Conservation (phyloP, 768 basidiomycete genomes). For the Termitomyces sp. region DNA sequence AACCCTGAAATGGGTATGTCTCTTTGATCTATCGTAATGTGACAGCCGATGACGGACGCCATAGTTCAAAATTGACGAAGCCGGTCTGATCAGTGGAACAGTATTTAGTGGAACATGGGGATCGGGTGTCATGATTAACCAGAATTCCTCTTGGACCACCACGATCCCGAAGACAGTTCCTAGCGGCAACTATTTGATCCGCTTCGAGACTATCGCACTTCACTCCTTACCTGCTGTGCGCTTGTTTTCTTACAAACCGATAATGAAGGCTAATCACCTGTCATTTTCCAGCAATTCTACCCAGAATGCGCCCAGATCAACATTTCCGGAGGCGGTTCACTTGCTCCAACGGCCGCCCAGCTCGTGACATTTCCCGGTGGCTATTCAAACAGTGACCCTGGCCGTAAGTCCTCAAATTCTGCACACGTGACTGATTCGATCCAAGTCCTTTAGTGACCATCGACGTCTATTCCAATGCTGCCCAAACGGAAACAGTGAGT, state of each 20-base stretch:
- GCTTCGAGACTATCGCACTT: conserved; percentile 47
- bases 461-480: conserved; percentile 39
- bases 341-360: conserved; percentile 39
- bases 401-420: conserved; percentile 28
- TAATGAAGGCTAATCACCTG: neutral
- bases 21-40: neutral
- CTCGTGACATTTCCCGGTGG: conserved; percentile 50
- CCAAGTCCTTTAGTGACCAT: conserved; percentile 31
- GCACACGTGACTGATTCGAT: neutral
- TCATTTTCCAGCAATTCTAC: conserved; percentile 56
- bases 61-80: conserved; percentile 48
- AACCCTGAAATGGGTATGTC: conserved; percentile 41
- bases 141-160: conserved; percentile 46
- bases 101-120: conserved; percentile 40
- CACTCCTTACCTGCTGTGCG: conserved; percentile 52
- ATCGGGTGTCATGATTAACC: conserved; percentile 41
- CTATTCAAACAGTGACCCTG: conserved; percentile 42
- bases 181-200: conserved; percentile 45
- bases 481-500: conserved; percentile 29
- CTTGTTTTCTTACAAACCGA: neutral
- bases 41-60: neutral
- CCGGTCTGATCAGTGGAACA: conserved; percentile 44
- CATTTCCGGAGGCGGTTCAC: conserved; percentile 40
- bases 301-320: conserved; percentile 53
- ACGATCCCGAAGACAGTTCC: conserved; percentile 45